Base-by-base conservation (phyloP, 768 basidiomycete genomes). In the Rickenella mellea region DNA sequence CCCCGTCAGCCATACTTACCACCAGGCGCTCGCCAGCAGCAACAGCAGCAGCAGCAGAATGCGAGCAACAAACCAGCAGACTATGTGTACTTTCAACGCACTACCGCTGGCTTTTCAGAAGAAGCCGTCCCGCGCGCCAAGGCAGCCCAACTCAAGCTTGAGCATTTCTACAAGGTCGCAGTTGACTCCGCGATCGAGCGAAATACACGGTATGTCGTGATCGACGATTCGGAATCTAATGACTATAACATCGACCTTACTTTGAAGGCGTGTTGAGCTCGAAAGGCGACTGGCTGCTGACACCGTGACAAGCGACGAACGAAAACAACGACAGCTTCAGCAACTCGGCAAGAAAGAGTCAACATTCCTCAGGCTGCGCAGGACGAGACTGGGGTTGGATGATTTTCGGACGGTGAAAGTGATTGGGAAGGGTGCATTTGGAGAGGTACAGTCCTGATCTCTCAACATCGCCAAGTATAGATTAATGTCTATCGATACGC, bases 371-470 rank as follows among this genome's bases (percentile, higher is more conserved):
- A 79, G 96, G 8, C 70, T 97, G 40, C 73, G 82, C 42, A 71
- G 94, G 39, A 97, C 96, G 22, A 87, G 86, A 54, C 72, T 99
- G 9, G 90, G 92, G 2, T 66, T 97, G 44, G 80, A 84, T 47
- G 85, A 98, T 62, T 99, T 99, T 66, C 71, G 83, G 50, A 98
- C 94, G 4, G 90, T 99, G 54, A 98, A 98, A 60, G 92, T 99
- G 35, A 99, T 99, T 51, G 96, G 96, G 17, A 97, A 96, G 64
- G 96, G 96, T 48, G 96, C 96, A 14, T 99, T 99, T 55, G 93
- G 96, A 59, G 94, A 99, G 69, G 91, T 89, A 54, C 28, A 75
- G 60, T n/a, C n/a, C n/a, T n/a, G n/a, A n/a, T n/a, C n/a, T n/a
- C n/a, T n/a, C n/a, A n/a, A n/a, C n/a, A 6, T 14, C 24, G 39